These are phyloP conservation scores for Rosa persica DNA, from an alignment of 306 rosid species.

Conservation along the genomic window DNA sequence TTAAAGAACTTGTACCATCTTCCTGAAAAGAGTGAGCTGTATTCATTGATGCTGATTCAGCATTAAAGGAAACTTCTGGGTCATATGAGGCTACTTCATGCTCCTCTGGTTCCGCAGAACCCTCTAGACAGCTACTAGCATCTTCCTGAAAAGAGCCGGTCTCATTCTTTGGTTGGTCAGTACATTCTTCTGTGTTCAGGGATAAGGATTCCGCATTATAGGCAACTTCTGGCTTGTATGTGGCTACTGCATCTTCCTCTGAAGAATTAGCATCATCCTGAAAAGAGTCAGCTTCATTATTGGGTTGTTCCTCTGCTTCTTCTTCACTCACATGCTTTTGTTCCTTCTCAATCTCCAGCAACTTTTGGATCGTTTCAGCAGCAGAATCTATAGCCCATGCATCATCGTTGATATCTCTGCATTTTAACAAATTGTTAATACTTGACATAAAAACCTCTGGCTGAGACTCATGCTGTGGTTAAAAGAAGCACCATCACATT, in stretches of 20 bases:
- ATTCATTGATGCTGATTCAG: constrained; percentile 21
- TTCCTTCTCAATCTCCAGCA: constrained; percentile 57
- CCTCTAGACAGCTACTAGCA: constrained; percentile 18
- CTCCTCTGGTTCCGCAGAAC: constrained; percentile 18
- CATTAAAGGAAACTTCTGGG: constrained; percentile 26
- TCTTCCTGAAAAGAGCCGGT: constrained; percentile 24
- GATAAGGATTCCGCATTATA: constrained; percentile 20
- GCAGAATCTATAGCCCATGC: constrained; percentile 50
- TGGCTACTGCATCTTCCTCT: constrained; percentile 25
- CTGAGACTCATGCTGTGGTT: neutral
- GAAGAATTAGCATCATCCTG: constrained; percentile 29
- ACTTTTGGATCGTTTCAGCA: constrained; percentile 47
- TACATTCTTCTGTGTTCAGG: constrained; percentile 24
- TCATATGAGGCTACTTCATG: constrained; percentile 22
- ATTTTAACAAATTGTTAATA: neutral
- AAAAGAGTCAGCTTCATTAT: constrained; percentile 16
- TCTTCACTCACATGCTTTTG: constrained; percentile 27
- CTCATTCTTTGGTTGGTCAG: constrained; percentile 18
- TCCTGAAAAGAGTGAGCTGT: constrained; percentile 22
- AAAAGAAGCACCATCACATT: neutral
- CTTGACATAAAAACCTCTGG: neutral
- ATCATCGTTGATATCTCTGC: constrained; percentile 48
- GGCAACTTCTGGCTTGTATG: constrained; percentile 26
- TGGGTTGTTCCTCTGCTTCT: constrained; percentile 31
- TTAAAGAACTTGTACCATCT: constrained; percentile 18